Evolutionary conservation across 2,329 filamentous ascomycete genomes (phyloP).

Genomic region (Drechslerella stenobrocha): DNA sequence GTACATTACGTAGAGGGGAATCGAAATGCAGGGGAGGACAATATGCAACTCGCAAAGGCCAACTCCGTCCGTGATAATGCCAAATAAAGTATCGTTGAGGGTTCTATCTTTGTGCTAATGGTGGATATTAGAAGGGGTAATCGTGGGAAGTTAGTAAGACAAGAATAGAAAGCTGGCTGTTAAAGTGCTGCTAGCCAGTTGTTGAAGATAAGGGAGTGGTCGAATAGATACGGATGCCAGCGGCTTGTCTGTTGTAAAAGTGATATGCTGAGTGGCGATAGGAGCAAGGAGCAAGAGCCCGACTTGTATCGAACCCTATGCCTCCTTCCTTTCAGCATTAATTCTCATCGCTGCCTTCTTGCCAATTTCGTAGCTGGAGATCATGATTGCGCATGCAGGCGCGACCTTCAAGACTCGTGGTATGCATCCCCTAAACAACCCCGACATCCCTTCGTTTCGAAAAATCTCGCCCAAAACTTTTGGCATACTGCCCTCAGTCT

Average conservation of each 20-base stretch:
- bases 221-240: no score
- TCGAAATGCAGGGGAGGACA: constrained; percentile 2
- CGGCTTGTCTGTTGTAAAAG: no score
- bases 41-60: neutral
- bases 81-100: constrained; percentile 6
- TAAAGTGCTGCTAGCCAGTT: neutral
- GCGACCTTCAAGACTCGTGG: constrained; percentile 91
- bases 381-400: constrained; percentile 92
- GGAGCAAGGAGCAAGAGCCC: no score
- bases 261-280: no score
- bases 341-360: constrained; percentile 81
- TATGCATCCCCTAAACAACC: constrained; percentile 88
- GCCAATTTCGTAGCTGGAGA: constrained; percentile 81
- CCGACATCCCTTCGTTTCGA: constrained; percentile 75
- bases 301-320: constrained; percentile 4
- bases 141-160: neutral
- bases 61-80: constrained; percentile 24
- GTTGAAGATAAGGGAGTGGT: no score
- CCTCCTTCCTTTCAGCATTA: constrained; percentile 63
- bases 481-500: constrained; percentile 77
- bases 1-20: constrained; percentile 13
- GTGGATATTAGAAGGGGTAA: neutral
- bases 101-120: neutral
- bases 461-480: constrained; percentile 90
- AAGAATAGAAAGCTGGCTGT: neutral